Evolutionary conservation across 768 basidiomycete species (phyloP).

Genomic region (Tulasnella sp.): DNA sequence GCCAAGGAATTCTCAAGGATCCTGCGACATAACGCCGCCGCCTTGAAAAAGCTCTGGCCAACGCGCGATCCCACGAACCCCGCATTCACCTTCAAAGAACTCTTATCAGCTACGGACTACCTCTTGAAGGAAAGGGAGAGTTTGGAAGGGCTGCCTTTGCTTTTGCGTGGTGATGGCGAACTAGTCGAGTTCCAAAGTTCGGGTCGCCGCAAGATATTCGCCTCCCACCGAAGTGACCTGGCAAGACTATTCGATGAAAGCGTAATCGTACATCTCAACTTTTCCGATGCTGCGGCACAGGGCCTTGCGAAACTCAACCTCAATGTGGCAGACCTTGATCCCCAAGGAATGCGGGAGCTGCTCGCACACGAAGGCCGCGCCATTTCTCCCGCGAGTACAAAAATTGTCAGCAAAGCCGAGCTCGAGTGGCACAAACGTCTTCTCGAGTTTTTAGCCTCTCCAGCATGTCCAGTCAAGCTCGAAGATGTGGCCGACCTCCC

Average conservation of each 20-base stretch:
- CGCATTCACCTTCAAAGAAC: neutral
- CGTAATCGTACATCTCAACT: neutral
- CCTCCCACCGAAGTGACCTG: neutral
- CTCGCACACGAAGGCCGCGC: neutral
- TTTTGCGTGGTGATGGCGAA: slow-evolving; percentile 3
- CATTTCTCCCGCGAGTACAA: neutral
- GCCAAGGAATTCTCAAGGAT: neutral
- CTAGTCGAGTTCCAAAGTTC: neutral
- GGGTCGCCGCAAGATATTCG: slow-evolving; percentile 3
- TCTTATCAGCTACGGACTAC: neutral
- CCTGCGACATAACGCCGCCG: neutral
- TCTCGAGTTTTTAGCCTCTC: neutral
- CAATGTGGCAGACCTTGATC: neutral
- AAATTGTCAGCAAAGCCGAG: neutral
- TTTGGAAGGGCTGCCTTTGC: neutral
- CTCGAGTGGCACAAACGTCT: neutral
- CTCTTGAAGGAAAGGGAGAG: neutral
- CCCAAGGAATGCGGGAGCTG: slow-evolving; percentile 11
- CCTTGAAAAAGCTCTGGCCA: neutral
- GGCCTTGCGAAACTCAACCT: neutral
- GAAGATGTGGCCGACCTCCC: neutral
- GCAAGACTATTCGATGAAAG: neutral
- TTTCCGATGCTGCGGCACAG: neutral
- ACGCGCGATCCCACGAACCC: neutral
- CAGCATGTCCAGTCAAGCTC: neutral